Evolutionary conservation across 805 yeast species (phyloP).

Genomic region (Metschnikowia matae): DNA sequence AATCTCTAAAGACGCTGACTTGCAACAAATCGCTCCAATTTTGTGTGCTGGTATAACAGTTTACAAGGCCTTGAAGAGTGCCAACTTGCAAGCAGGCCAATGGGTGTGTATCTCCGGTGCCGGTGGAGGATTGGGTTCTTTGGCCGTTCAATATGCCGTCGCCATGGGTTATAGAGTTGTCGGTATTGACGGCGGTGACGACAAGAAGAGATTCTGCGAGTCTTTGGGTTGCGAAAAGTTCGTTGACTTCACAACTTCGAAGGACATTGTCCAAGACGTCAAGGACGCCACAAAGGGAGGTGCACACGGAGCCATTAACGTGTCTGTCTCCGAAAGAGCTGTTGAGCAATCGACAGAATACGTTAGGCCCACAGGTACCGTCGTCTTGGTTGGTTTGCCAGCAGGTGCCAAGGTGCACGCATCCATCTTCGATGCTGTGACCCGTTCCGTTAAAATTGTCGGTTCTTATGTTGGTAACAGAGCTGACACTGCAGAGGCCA

Average conservation of each 20-base stretch:
- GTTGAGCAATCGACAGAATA: slow-evolving; percentile 41
- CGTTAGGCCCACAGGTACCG: slow-evolving; percentile 40
- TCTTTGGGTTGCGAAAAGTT: slow-evolving; percentile 60
- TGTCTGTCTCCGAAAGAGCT: slow-evolving; percentile 51
- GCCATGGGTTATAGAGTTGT: slow-evolving; percentile 70
- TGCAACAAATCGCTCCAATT: slow-evolving; percentile 56
- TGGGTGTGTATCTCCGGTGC: slow-evolving; percentile 78
- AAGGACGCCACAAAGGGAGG: slow-evolving; percentile 54
- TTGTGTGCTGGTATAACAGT: slow-evolving; percentile 68
- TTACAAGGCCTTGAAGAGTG: slow-evolving; percentile 63
- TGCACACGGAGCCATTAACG: slow-evolving; percentile 48
- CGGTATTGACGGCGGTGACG: slow-evolving; percentile 74
- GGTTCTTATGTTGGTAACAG: slow-evolving; percentile 47
- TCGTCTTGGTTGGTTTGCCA: slow-evolving; percentile 44
- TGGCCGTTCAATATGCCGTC: slow-evolving; percentile 71
- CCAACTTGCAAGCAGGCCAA: slow-evolving; percentile 57
- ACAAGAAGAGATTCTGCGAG: slow-evolving; percentile 47
- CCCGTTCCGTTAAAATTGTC: slow-evolving; percentile 34
- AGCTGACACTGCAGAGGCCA: slow-evolving; percentile 43
- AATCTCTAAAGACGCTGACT: slow-evolving; percentile 52
- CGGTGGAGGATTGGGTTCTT: slow-evolving; percentile 76
- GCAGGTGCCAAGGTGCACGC: slow-evolving; percentile 41
- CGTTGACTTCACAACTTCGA: slow-evolving; percentile 53
- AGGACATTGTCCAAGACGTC: slow-evolving; percentile 47
- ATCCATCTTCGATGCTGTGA: slow-evolving; percentile 39